Evolutionary conservation across 305 asterid species (phyloP), one percentile per base, ranked within the genome.

Genomic region (Fraxinus albicans): DNA sequence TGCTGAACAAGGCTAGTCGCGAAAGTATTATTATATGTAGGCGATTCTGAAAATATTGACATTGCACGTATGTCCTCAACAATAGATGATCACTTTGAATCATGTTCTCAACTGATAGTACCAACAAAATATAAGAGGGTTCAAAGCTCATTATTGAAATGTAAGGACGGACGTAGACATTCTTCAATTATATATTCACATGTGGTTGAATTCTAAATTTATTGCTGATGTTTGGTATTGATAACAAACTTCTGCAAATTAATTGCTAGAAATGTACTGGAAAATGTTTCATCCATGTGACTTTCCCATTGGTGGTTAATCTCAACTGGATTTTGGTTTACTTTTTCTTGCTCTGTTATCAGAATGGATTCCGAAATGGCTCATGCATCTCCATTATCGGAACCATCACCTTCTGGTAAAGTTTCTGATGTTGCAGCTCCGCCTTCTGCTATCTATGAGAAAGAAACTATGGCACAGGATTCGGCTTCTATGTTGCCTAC

Each of bases 351-450:
- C 81, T 70, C 85, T 89, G 79, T 63, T 85, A 83, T 79, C 89
- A 86, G 91, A 85, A 94, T 96, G 98, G 96, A 93, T 47, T 88
- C 95, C 44, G 86, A 84, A 84, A 85, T 92, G 82, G 86, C 87
- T 74, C 87, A 88, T 81, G 80, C 91, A 82, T 84, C 88, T 81
- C 81, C 82, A 50, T 84, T 90, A 38, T 85, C 53, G 58, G 76
- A 70, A 31, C 21, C 44, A 31, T 33, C 42, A 70, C 10, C 76
- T 70, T 80, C 94, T 47, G 84, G 84, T 38, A 87, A 87, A 82
- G 89, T 82, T 83, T 83, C 94, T 78, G 92, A 90, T 83, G 88
- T 76, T 84, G 88, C 82, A 85, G 75, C 90, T 81, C 80, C 82
- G 17, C 85, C 89, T 76, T 42, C 94, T 55, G 7, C 60, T 73